Conservation (phyloP, 805 yeast species). For the Suhomyces kilbournensis region DNA sequence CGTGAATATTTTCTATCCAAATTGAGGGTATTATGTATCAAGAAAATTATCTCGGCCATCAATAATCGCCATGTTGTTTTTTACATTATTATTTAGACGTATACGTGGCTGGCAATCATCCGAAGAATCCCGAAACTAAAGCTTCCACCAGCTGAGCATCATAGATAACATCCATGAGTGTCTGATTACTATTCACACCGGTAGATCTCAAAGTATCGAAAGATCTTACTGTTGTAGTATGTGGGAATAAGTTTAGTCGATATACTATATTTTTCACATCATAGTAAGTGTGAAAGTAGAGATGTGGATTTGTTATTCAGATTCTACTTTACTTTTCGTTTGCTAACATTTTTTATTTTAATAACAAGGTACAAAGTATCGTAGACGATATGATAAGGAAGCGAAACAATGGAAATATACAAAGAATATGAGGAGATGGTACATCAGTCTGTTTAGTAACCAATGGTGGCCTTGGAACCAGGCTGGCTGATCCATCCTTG, state of each 20-base stretch:
- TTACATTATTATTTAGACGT: background rate
- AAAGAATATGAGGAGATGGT: background rate
- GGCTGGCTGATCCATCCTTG: slow-evolving; percentile 51
- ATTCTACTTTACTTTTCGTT: too few relatives aligned
- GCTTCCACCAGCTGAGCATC: background rate
- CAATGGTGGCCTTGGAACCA: slow-evolving; percentile 47
- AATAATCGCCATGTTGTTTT: background rate
- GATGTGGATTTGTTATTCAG: too few relatives aligned
- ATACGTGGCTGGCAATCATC: background rate
- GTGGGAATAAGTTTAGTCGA: too few relatives aligned
- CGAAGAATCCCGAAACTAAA: background rate
- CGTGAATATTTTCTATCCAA: background rate
- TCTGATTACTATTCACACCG: too few relatives aligned
- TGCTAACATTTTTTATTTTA: background rate
- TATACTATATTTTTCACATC: too few relatives aligned
- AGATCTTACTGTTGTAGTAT: too few relatives aligned
- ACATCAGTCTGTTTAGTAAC: slow-evolving; percentile 6
- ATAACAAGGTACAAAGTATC: background rate
- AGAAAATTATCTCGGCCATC: background rate
- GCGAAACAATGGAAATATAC: slow-evolving; percentile 3
- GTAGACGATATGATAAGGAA: background rate
- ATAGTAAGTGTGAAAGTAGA: too few relatives aligned
- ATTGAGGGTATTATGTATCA: background rate
- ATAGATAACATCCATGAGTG: too few relatives aligned
- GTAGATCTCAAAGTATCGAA: too few relatives aligned